Evolutionary conservation across 2,329 filamentous ascomycete genomes (phyloP).

Genomic region (Fusarium robinianum): DNA sequence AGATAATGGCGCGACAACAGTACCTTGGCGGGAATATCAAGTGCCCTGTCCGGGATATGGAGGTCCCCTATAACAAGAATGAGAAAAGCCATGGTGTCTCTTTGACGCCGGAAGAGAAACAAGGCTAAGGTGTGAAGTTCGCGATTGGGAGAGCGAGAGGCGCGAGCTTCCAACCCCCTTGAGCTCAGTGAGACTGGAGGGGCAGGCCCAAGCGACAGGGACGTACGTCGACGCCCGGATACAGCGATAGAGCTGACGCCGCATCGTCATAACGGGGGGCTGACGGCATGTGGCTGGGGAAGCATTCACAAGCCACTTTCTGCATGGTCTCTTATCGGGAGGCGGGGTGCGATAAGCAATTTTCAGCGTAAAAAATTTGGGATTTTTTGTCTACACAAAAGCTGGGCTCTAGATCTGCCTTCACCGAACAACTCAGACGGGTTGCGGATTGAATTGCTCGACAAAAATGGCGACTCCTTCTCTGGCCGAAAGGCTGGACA

Average conservation of each 20-base stretch:
- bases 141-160: conserved; percentile 27
- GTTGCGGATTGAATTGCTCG: conserved; percentile 37
- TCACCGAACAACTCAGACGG: conserved; percentile 37
- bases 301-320: conserved; percentile 4
- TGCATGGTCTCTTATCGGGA: conserved; percentile 31
- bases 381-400: conserved; percentile 31
- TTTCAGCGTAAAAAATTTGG: conserved; percentile 37
- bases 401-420: conserved; percentile 29
- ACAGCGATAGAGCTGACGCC: conserved; percentile 35
- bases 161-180: conserved; percentile 33
- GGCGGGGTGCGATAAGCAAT: conserved; percentile 39
- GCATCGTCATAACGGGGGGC: conserved; percentile 31
- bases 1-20: conserved; percentile 9
- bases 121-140: conserved; percentile 26
- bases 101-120: conserved; percentile 26
- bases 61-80: conserved; percentile 92
- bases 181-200: conserved; percentile 38
- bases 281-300: conserved; percentile 20
- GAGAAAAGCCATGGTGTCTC: conserved; percentile 76
- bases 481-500: conserved; percentile 89
- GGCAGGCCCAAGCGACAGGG: conserved; percentile 30
- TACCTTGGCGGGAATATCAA: conserved; percentile 91
- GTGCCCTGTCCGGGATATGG: conserved; percentile 89
- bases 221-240: conserved; percentile 37
- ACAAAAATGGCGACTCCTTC: conserved; percentile 52